phyloP scores from a whole-genome alignment of 768 basidiomycete genomes.

The Boletus huronensis region DNA sequence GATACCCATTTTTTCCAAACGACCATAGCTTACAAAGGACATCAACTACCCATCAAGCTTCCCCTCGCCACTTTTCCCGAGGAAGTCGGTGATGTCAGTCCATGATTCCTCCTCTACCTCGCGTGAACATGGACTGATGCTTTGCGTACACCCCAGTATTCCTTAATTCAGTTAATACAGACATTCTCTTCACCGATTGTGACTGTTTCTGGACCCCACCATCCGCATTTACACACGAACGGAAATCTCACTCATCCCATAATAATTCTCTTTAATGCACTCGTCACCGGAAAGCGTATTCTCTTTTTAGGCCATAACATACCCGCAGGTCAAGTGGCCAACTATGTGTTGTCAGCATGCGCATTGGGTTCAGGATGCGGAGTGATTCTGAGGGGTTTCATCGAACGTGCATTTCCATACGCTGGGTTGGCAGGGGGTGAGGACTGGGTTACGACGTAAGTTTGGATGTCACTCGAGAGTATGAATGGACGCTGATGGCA shows the following conservation, averaged over 20 bases:
- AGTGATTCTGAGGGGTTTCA: constrained; percentile 76
- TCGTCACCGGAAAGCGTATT: constrained; percentile 93
- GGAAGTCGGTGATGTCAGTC: constrained; percentile 92
- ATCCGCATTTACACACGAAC: constrained; percentile 92
- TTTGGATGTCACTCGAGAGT: constrained; percentile 8
- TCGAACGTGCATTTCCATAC: constrained; percentile 92
- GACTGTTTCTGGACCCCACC: constrained; percentile 67
- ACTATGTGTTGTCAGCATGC: constrained; percentile 90
- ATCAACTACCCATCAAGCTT: constrained; percentile 85
- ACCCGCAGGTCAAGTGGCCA: constrained; percentile 87
- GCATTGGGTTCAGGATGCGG: constrained; percentile 92
- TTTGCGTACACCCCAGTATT: constrained; percentile 57
- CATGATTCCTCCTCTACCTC: constrained; percentile 7
- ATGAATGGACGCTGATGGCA: constrained; percentile 2
- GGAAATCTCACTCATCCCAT: constrained; percentile 90
- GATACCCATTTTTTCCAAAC: constrained; percentile 97
- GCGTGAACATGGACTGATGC: constrained; percentile 9
- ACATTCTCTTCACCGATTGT: constrained; percentile 65
- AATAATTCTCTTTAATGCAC: constrained; percentile 93
- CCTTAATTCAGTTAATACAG: constrained; percentile 84
- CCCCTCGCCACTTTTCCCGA: constrained; percentile 87
- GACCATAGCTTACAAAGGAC: constrained; percentile 75
- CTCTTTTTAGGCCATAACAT: constrained; percentile 90
- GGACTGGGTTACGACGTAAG: constrained; percentile 87
- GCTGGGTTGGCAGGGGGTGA: constrained; percentile 86